Percentiles rank a stretch among this genome's conserved stretches.
These are phyloP conservation scores for Quercus lobata DNA, from an alignment of 331 rosid genomes.

Conservation along the genomic window DNA sequence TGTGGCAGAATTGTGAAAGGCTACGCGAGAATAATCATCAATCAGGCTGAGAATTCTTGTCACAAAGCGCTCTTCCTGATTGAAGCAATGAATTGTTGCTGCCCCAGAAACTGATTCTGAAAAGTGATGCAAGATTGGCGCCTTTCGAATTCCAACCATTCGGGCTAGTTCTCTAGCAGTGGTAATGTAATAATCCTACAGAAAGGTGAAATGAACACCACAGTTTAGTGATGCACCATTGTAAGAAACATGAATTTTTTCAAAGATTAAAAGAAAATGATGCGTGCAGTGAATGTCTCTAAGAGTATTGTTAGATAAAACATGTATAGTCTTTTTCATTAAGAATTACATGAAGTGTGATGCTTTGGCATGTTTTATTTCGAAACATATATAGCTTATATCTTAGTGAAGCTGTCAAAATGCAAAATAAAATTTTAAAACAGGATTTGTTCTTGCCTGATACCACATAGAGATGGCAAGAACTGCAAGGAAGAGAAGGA, in stretches of 20 bases:
- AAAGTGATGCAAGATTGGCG: slow-evolving; percentile 90
- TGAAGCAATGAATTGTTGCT: slow-evolving; percentile 76
- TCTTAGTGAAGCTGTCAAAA: background rate
- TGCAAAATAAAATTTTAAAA: background rate
- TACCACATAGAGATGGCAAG: slow-evolving; percentile 81
- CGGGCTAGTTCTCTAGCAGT: slow-evolving; percentile 92
- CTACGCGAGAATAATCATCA: slow-evolving; percentile 77
- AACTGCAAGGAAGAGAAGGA: slow-evolving; percentile 61
- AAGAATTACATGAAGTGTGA: background rate
- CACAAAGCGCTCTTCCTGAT: slow-evolving; percentile 62
- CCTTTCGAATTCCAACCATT: slow-evolving; percentile 85
- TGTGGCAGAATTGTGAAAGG: slow-evolving; percentile 79
- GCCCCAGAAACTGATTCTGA: slow-evolving; percentile 82
- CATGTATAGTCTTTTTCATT: background rate
- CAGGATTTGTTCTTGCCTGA: slow-evolving; percentile 47
- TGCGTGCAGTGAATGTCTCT: background rate
- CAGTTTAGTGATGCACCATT: background rate
- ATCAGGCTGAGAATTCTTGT: slow-evolving; percentile 37
- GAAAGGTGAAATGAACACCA: background rate
- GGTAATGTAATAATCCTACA: slow-evolving; percentile 80
- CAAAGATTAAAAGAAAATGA: background rate
- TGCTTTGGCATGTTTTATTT: background rate
- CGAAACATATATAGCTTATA: background rate
- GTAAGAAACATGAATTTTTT: background rate
- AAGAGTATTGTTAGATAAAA: background rate